These are phyloP conservation scores for Athelia psychrophila DNA, from an alignment of 1,284 basidiomycete genomes.

Conservation along the genomic window DNA sequence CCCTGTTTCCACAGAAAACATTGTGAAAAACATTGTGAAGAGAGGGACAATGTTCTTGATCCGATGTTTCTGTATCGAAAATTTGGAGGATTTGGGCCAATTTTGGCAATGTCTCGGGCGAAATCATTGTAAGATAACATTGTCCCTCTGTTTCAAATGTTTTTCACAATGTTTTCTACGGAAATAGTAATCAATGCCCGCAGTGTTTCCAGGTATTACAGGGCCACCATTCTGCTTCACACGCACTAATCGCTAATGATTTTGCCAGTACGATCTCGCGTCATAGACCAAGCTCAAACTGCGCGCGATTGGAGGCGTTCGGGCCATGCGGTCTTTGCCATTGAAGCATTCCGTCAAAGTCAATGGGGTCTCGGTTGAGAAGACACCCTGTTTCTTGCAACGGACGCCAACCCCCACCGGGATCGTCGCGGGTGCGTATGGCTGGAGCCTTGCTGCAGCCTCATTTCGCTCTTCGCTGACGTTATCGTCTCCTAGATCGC, in stretches of 20 bases:
- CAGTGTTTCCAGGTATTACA: constrained; percentile 86
- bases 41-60: too few species aligned
- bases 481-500: constrained; percentile 63
- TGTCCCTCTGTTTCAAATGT: too few species aligned
- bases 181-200: too few species aligned
- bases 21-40: too few species aligned
- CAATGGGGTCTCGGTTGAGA: constrained; percentile 54
- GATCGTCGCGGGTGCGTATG: constrained; percentile 65
- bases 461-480: constrained; percentile 1
- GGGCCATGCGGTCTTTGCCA: constrained; percentile 82
- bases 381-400: constrained; percentile 77
- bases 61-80: too few species aligned
- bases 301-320: constrained; percentile 75
- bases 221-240: neutral
- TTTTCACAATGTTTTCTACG: too few species aligned
- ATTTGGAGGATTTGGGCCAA: too few species aligned
- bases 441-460: too few species aligned
- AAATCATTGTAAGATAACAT: too few species aligned
- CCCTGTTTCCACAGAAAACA: too few species aligned
- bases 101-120: too few species aligned
- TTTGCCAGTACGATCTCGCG: constrained; percentile 73
- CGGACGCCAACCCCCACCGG: constrained; percentile 78
- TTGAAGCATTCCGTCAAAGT: constrained; percentile 63
- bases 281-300: constrained; percentile 74
- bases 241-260: constrained; percentile 2